Evolutionary conservation across 768 basidiomycete species (phyloP).

Genomic region (Baorangia bicolor): DNA sequence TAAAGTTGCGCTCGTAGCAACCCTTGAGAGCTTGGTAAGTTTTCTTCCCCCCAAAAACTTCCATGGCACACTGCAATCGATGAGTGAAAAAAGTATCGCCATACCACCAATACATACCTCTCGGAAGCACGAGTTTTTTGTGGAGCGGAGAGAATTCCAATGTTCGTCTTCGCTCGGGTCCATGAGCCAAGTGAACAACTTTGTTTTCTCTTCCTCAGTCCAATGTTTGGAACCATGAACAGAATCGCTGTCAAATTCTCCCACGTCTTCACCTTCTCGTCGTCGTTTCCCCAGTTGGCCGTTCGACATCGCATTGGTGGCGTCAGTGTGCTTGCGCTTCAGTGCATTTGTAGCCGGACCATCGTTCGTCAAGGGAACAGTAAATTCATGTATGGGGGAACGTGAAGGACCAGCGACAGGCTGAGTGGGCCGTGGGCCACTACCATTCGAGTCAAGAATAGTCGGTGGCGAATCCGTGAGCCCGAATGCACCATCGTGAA

Average conservation of each 20-base stretch:
- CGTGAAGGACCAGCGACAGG: constrained; percentile 29
- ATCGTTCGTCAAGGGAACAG: constrained; percentile 31
- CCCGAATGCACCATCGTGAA: constrained; percentile 31
- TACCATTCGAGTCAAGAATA: constrained; percentile 29
- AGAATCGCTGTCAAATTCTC: constrained; percentile 33
- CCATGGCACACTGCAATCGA: constrained; percentile 55
- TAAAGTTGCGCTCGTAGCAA: constrained; percentile 83
- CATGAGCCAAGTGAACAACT: constrained; percentile 79
- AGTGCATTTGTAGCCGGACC: constrained; percentile 17
- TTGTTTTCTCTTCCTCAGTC: constrained; percentile 82
- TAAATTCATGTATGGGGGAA: constrained; percentile 35
- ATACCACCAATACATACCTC: constrained; percentile 46
- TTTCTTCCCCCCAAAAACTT: constrained; percentile 75
- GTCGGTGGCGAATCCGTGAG: constrained; percentile 34
- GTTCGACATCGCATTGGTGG: constrained; percentile 14
- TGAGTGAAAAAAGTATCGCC: neutral
- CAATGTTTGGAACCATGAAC: constrained; percentile 76
- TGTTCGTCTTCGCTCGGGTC: constrained; percentile 68
- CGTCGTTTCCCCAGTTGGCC: constrained; percentile 31
- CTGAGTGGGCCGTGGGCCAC: constrained; percentile 24
- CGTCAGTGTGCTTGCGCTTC: constrained; percentile 52
- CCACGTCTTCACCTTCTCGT: constrained; percentile 29
- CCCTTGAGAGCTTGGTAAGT: constrained; percentile 84
- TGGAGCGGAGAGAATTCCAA: constrained; percentile 74
- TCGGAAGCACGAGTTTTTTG: constrained; percentile 80